Conservation (phyloP, 176 grass and related monocot species). For the Poa annua region DNA sequence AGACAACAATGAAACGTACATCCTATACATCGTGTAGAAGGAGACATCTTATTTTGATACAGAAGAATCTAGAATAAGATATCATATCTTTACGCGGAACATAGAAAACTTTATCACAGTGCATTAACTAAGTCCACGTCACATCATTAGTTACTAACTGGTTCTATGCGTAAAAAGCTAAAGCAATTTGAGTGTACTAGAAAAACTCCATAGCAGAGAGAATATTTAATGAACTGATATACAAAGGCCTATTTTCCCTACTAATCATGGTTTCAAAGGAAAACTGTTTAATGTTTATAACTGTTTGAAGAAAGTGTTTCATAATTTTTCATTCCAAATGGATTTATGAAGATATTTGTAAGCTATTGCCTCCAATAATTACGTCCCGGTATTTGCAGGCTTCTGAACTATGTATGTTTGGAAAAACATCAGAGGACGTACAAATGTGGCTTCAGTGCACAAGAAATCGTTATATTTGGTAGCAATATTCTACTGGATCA, state of each 20-base stretch:
- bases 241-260: neutral
- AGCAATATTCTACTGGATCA: neutral
- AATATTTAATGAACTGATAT: neutral
- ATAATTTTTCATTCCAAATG: too few relatives aligned
- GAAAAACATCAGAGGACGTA: neutral
- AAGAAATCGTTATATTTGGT: neutral
- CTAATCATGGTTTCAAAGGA: neutral
- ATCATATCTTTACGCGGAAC: neutral
- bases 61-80: neutral
- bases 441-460: neutral
- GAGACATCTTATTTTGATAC: neutral
- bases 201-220: neutral
- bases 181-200: neutral
- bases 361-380: conserved; percentile 1
- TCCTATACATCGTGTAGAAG: neutral
- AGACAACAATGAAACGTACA: neutral
- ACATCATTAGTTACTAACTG: neutral
- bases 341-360: conserved; percentile 4
- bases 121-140: neutral
- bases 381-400: neutral
- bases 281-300: neutral
- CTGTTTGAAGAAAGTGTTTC: neutral
- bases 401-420: neutral
- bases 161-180: neutral
- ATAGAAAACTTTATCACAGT: conserved; percentile 22